Evolutionary conservation across 257 asterid species (phyloP).

Genomic region (Solanum paucissectum): DNA sequence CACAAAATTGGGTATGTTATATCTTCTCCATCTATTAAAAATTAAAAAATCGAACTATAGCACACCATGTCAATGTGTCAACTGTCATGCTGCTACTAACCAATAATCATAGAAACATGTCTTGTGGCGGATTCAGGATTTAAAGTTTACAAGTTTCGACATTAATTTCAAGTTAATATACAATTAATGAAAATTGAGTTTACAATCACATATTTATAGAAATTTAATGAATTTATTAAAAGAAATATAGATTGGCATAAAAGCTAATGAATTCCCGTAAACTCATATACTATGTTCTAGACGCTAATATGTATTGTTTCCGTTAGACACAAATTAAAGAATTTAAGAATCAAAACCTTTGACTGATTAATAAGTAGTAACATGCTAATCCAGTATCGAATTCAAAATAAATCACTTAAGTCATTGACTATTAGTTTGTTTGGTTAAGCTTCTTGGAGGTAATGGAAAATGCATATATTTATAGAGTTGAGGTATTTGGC

Average conservation of each 20-base stretch:
- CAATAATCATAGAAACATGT: background rate
- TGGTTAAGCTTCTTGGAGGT: background rate
- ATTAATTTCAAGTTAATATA: background rate
- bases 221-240: background rate
- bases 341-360: background rate
- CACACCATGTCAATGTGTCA: background rate
- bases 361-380: background rate
- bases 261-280: background rate
- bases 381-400: background rate
- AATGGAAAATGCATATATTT: background rate
- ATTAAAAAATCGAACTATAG: background rate
- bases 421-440: background rate
- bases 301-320: background rate
- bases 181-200: too few species aligned
- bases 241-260: background rate
- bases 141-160: background rate
- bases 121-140: fast-evolving
- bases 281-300: background rate
- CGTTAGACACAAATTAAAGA: background rate
- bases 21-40: background rate
- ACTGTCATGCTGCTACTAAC: background rate
- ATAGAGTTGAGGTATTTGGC: background rate
- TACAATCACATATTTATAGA: background rate
- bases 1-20: background rate
- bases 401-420: background rate